These are phyloP conservation scores for Hyaloscypha finlandica DNA, from an alignment of 495 filamentous ascomycete genomes.

Conservation along the genomic window DNA sequence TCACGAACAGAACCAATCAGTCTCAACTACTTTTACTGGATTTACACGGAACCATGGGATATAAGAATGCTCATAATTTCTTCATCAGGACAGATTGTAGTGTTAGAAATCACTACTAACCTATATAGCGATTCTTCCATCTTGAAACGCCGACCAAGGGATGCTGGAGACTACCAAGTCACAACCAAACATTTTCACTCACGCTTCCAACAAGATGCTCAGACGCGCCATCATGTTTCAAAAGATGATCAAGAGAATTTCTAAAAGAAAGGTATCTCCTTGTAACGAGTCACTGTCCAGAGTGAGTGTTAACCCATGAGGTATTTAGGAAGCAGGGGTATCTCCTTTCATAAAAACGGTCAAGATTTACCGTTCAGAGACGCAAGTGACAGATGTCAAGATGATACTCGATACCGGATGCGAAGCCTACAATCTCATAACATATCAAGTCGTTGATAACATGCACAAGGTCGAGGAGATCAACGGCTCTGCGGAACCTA, in stretches of 20 bases:
- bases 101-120: too few relatives aligned
- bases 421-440: conserved; percentile 3
- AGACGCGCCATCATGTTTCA: not conserved
- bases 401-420: conserved; percentile 12
- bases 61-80: too few relatives aligned
- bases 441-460: not conserved
- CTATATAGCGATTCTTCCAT: too few relatives aligned
- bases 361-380: not conserved
- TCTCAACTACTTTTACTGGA: too few relatives aligned
- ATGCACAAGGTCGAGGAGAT: not conserved
- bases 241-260: not conserved
- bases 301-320: not conserved
- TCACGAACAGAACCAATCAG: too few relatives aligned
- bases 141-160: too few relatives aligned
- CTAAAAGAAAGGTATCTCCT: not conserved
- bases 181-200: not conserved
- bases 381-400: not conserved
- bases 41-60: too few relatives aligned
- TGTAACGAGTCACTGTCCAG: not conserved
- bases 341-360: conserved; percentile 4
- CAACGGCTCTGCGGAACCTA: not conserved
- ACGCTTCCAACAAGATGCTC: not conserved
- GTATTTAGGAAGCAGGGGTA: not conserved
- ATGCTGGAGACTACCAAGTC: not conserved
- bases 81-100: too few relatives aligned